phyloP scores from a whole-genome alignment of 257 asterid genomes.

The Solanum chiquidenum region DNA sequence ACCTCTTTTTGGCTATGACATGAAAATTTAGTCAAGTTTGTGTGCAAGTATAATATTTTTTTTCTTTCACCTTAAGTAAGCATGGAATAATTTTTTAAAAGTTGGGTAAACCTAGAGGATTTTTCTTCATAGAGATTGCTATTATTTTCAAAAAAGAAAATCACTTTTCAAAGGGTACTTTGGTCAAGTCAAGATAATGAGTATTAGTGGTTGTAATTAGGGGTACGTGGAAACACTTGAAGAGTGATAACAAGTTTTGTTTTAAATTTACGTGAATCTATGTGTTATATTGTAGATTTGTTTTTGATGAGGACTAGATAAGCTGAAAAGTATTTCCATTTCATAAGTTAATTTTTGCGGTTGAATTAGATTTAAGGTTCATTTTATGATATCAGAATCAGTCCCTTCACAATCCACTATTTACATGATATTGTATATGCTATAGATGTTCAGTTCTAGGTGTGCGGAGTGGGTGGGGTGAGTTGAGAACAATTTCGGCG shows the following conservation, averaged over 20 bases:
- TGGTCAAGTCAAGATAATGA: neutral
- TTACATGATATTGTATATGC: too few relatives aligned
- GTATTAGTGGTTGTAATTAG: neutral
- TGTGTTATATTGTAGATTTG: neutral
- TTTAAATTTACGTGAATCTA: too few relatives aligned
- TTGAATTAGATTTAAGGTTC: neutral
- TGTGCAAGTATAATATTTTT: neutral
- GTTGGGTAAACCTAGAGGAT: neutral
- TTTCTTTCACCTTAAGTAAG: neutral
- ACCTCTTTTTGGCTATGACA: neutral
- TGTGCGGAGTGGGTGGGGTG: too few relatives aligned
- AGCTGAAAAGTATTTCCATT: neutral
- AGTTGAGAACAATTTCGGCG: too few relatives aligned
- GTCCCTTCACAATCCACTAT: neutral
- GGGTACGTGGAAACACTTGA: neutral
- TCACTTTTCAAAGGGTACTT: neutral
- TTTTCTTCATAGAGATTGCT: neutral
- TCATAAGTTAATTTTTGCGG: neutral
- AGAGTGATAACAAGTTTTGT: neutral
- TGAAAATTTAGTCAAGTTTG: neutral
- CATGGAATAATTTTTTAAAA: too few relatives aligned
- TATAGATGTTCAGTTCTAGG: too few relatives aligned
- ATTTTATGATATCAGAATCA: neutral
- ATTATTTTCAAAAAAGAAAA: neutral
- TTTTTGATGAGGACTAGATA: too few relatives aligned